phyloP scores from a whole-genome alignment of 225 moss, liverwort and hornwort species.

The Anthoceros angustus region DNA sequence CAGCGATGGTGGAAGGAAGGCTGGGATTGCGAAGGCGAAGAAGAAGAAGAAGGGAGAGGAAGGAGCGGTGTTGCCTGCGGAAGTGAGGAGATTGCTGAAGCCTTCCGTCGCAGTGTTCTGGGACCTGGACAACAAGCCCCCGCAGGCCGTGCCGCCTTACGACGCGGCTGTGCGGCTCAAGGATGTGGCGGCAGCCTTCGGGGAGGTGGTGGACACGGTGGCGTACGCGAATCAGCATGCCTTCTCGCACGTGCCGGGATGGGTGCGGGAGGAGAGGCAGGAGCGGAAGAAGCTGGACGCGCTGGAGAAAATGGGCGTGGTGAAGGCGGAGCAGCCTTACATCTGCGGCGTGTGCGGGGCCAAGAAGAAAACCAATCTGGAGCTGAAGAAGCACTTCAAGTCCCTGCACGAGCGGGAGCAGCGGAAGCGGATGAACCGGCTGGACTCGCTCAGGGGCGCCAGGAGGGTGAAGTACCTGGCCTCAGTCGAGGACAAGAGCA shows the following conservation, averaged over 20 bases:
- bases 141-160: conserved; percentile 64
- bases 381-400: conserved; percentile 81
- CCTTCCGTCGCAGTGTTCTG: conserved; percentile 61
- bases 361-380: conserved; percentile 78
- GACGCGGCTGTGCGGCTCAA: conserved; percentile 68
- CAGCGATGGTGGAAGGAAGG: too few relatives aligned
- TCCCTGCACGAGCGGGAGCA: conserved; percentile 93
- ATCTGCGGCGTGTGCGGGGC: conserved; percentile 84
- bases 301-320: conserved; percentile 47
- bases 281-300: conserved; percentile 59
- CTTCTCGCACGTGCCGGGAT: conserved; percentile 58
- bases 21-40: too few relatives aligned
- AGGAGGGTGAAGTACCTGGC: conserved; percentile 36
- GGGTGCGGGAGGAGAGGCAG: conserved; percentile 75
- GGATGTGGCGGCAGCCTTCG: conserved; percentile 67
- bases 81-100: background rate
- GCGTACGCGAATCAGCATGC: conserved; percentile 93
- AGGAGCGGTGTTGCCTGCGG: background rate
- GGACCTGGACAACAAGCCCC: conserved; percentile 98
- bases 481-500: conserved; percentile 35
- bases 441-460: conserved; percentile 68
- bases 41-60: too few relatives aligned
- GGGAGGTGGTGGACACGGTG: conserved; percentile 69
- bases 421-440: conserved; percentile 66
- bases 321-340: conserved; percentile 63